Conservation (phyloP, 1,139 yeast genomes). For the Pneumocystis sp. region DNA sequence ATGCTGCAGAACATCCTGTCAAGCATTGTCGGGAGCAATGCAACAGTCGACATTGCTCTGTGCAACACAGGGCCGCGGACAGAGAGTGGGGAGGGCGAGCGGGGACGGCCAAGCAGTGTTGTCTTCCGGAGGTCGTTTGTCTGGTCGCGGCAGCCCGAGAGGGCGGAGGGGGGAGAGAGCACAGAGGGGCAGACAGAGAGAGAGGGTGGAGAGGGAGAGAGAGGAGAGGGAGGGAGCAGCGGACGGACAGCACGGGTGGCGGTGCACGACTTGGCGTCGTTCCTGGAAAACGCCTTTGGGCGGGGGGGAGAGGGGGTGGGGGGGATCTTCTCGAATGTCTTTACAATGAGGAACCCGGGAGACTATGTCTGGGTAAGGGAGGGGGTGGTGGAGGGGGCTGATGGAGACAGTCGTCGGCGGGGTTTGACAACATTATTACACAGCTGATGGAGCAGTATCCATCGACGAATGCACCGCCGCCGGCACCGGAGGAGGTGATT, state of each 20-base stretch:
- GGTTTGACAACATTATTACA: conserved; percentile 15
- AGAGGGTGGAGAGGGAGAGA: too few relatives aligned
- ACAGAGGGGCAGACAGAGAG: not conserved
- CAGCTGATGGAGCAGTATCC: conserved; percentile 16
- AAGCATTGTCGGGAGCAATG: not conserved
- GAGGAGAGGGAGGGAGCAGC: too few relatives aligned
- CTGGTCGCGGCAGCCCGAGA: not conserved
- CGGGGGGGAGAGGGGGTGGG: too few relatives aligned
- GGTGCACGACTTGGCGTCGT: not conserved
- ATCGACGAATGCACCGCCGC: conserved; percentile 12
- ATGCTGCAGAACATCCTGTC: not conserved
- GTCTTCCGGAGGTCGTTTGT: not conserved
- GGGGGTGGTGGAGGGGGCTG: too few relatives aligned
- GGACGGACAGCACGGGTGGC: not conserved
- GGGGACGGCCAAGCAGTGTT: not conserved
- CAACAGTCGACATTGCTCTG: not conserved
- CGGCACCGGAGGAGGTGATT: conserved; percentile 13
- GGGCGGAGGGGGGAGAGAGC: not conserved
- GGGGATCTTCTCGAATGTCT: not conserved
- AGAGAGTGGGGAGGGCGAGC: too few relatives aligned
- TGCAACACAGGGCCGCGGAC: not conserved
- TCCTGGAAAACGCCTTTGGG: not conserved
- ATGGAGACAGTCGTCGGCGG: conserved; percentile 5
- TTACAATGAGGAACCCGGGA: not conserved
- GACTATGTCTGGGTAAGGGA: not conserved